Base-by-base conservation (phyloP, 2,329 filamentous ascomycete species). In the Thielaviopsis cerberus region DNA sequence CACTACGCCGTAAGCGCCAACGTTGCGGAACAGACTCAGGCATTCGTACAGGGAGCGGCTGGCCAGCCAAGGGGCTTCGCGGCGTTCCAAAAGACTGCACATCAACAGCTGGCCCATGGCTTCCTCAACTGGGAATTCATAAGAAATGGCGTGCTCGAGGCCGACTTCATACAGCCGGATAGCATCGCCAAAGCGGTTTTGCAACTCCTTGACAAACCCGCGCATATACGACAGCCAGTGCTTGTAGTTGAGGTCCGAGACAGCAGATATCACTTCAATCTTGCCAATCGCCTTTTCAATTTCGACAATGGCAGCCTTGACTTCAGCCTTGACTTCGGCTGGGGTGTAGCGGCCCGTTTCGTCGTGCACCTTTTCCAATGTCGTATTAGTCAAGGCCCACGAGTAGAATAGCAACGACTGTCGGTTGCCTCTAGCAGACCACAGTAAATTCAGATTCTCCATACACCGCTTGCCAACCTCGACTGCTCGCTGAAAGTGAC, bases 71-170 rank as follows among this genome's bases (percentile, higher is more conserved):
- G 80, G 75, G 3, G 84, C 82, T 13, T 78, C 77, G 61, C 77
- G 75, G 15, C 85, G 75, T 57, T 86, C 73, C 61, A 88, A 80
- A 65, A 81, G 83, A 10, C 83, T 83, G 1, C 81, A 85, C 71
- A 89, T 84, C 27, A 89, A 72, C 65, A 87, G 86, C 65, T 85
- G 84, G 17, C 81, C 79, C 1, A 88, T 73, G 0, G 83, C 86
- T 67, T 89, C 84, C 61, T 90, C 86, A 54, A 88, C 77, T 1
- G 77, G 65, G 62, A 86, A 84, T 51, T 76, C 75, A 63, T 87
- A 76, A 58, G 85, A 75, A 22, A 85, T 75, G 13, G 83, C 79
- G 64, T 89, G 85, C 64, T 90, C 85, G 59, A 89, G 70, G 6
- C 82, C 80, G 61, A 79, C 74, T 66, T 91, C 86, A 64, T 88